phyloP scores from a whole-genome alignment of 192 early-diverging fungal species.

The Mortierella alpina region DNA sequence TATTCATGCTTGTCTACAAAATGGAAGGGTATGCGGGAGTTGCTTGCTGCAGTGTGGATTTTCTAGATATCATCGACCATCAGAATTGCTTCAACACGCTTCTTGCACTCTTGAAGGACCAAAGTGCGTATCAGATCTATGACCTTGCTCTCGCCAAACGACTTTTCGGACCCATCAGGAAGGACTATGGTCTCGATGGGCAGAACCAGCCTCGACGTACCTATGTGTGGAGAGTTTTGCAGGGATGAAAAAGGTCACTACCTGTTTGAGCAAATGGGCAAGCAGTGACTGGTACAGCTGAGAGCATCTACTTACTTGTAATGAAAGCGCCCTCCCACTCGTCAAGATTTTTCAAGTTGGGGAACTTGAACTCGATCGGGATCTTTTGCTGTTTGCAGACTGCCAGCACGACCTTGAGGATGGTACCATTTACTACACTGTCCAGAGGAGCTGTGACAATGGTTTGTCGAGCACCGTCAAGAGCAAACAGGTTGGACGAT shows the following conservation, averaged over 20 bases:
- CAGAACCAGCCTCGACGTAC: constrained; percentile 61
- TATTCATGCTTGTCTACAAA: not conserved
- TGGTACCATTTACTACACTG: constrained; percentile 71
- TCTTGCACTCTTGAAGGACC: constrained; percentile 36
- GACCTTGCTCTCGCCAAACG: constrained; percentile 7
- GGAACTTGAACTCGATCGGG: constrained; percentile 64
- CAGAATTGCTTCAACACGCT: constrained; percentile 2
- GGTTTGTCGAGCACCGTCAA: constrained; percentile 37
- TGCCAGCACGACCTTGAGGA: constrained; percentile 67
- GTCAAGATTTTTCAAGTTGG: constrained; percentile 57
- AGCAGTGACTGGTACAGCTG: too few relatives aligned
- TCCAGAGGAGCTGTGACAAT: constrained; percentile 67
- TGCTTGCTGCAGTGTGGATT: too few relatives aligned
- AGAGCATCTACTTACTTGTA: constrained; percentile 59
- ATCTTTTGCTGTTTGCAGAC: constrained; percentile 67
- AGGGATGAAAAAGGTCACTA: too few relatives aligned
- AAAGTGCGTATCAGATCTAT: constrained; percentile 10
- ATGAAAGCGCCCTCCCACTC: constrained; percentile 77
- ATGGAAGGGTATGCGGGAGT: too few relatives aligned
- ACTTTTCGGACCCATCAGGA: constrained; percentile 38
- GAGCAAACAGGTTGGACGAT: constrained; percentile 74
- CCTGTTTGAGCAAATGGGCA: too few relatives aligned
- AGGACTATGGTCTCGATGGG: constrained; percentile 57
- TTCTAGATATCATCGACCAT: not conserved
- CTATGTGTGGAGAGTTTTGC: constrained; percentile 15